These are phyloP conservation scores for Mycena albidolilacea DNA, from an alignment of 768 basidiomycete species.

Conservation along the genomic window DNA sequence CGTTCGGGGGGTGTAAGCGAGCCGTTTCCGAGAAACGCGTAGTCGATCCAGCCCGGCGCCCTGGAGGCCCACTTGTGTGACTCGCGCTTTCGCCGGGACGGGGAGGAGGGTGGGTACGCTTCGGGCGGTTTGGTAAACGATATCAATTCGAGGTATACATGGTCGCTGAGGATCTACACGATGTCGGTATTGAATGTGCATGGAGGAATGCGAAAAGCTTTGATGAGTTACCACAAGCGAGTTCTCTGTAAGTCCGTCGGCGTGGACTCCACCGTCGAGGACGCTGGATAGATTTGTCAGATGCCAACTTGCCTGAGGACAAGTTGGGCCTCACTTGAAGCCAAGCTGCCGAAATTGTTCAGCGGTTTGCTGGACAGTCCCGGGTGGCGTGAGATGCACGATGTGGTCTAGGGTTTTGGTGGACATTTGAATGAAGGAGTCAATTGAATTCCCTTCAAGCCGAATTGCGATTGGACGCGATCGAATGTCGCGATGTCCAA, in stretches of 20 bases:
- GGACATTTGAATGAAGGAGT: slow-evolving; percentile 37
- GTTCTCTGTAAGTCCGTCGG: slow-evolving; percentile 75
- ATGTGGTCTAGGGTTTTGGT: slow-evolving; percentile 76
- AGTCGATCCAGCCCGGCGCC: slow-evolving; percentile 78
- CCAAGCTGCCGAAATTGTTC: slow-evolving; percentile 72
- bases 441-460: too few relatives aligned
- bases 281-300: slow-evolving; percentile 58
- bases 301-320: neutral
- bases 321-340: slow-evolving; percentile 66
- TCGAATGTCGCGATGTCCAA: too few relatives aligned
- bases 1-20: slow-evolving; percentile 46
- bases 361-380: slow-evolving; percentile 63
- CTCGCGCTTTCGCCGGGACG: slow-evolving; percentile 60
- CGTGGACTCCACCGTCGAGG: slow-evolving; percentile 75
- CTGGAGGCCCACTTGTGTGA: slow-evolving; percentile 68
- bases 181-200: neutral
- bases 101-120: slow-evolving; percentile 67
- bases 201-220: neutral
- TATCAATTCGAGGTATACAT: slow-evolving; percentile 79
- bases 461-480: too few relatives aligned
- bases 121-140: slow-evolving; percentile 71
- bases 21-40: slow-evolving; percentile 71
- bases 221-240: slow-evolving; percentile 68
- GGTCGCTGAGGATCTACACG: slow-evolving; percentile 66
- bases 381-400: slow-evolving; percentile 79